Evolutionary conservation across 352 stramenopile species (phyloP).

Genomic region (Phytopythium mirpurense): DNA sequence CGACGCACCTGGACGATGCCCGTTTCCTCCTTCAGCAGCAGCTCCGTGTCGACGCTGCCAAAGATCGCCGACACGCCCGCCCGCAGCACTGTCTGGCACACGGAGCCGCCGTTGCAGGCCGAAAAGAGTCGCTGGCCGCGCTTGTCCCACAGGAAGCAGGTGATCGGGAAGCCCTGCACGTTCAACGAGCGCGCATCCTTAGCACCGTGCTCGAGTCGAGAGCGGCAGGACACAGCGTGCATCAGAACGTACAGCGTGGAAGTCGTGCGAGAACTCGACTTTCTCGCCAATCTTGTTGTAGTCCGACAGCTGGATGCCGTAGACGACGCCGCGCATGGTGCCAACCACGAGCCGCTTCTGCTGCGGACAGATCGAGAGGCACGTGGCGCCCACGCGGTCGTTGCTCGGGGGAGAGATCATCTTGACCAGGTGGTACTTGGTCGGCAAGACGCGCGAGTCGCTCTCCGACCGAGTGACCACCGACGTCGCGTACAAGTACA

Average conservation of each 20-base stretch:
- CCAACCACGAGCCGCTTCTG: conserved; percentile 81
- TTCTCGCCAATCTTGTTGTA: conserved; percentile 87
- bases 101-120: conserved; percentile 70
- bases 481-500: conserved; percentile 80
- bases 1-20: conserved; percentile 75
- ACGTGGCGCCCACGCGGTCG: conserved; percentile 66
- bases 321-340: conserved; percentile 72
- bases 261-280: conserved; percentile 85
- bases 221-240: background rate
- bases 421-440: conserved; percentile 86
- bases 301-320: conserved; percentile 74
- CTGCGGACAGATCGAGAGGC: conserved; percentile 72
- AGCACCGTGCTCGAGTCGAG: no score
- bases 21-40: conserved; percentile 83
- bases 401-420: conserved; percentile 73
- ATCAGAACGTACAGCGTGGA: conserved; percentile 39
- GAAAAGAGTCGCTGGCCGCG: conserved; percentile 69
- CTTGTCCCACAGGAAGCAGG: conserved; percentile 79
- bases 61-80: conserved; percentile 83
- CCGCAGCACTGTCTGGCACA: conserved; percentile 72
- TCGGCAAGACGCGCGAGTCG: conserved; percentile 22
- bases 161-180: conserved; percentile 61
- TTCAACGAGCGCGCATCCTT: no score
- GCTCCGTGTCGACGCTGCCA: conserved; percentile 72
- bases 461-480: conserved; percentile 24